Percentiles rank a stretch among this genome's conserved stretches.
Conservation (phyloP, 768 basidiomycete species). For the Suillus hirtellus region DNA sequence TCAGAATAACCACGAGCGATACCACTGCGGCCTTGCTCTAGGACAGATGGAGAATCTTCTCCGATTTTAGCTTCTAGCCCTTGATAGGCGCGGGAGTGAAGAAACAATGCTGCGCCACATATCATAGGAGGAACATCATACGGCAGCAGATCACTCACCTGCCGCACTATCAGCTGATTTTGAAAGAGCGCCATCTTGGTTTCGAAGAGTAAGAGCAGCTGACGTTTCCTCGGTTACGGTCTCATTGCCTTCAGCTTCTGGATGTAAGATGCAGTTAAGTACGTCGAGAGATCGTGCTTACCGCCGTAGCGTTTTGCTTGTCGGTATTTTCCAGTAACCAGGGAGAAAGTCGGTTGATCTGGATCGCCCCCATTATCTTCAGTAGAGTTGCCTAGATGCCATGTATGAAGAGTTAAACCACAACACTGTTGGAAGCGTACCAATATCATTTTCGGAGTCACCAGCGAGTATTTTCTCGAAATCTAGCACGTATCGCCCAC, state of each 20-base stretch:
- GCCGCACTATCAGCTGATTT: constrained; percentile 67
- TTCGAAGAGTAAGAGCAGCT: constrained; percentile 57
- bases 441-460: constrained; percentile 17
- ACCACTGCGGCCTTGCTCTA: constrained; percentile 90
- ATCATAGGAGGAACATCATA: constrained; percentile 10
- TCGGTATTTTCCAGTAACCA: constrained; percentile 83
- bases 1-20: constrained; percentile 87
- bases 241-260: constrained; percentile 15
- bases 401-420: neutral
- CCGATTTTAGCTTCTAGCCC: constrained; percentile 81
- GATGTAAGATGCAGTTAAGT: neutral
- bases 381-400: constrained; percentile 12
- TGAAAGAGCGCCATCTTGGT: constrained; percentile 60
- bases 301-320: constrained; percentile 69
- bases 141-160: constrained; percentile 42
- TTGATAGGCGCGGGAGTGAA: constrained; percentile 72
- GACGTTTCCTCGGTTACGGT: constrained; percentile 27
- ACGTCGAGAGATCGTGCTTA: constrained; percentile 12
- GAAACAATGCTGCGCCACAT: constrained; percentile 55
- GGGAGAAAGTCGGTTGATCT: constrained; percentile 81
- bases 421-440: constrained; percentile 13
- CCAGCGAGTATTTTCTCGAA: constrained; percentile 59
- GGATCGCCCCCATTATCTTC: constrained; percentile 37
- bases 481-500: constrained; percentile 76
- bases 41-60: constrained; percentile 71